Base-by-base conservation (phyloP, 2,329 filamentous ascomycete species). In the Colletotrichum chlorophyti region DNA sequence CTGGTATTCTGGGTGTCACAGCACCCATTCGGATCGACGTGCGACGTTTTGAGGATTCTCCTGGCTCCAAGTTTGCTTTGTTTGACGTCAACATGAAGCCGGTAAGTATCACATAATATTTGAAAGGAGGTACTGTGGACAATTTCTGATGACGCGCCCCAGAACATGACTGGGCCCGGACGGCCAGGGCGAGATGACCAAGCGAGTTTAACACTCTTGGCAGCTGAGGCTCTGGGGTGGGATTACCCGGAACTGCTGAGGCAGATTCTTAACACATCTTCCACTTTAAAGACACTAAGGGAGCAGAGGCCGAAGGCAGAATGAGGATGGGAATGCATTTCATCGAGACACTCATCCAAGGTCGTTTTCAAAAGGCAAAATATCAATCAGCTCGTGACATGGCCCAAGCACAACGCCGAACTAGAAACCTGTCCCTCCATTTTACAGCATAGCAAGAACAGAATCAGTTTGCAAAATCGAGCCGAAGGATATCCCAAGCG, bases 41-140 rank as follows among this genome's bases (percentile, higher is more conserved):
- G 0, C 69, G 79, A 14, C 70, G 78, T 8, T 73, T 76, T 27
- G 54, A 58, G 3, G 53, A 69, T 2, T 24, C 5, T 5, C 8
- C 32, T 5, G 67, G 67, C 0, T 70, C 67, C 0, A 66, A 67
- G 2, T 82, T 82, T 68, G 76, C 75, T 1, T 65, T 81, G 15
- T 82, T 82, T 61, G 78, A 83, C 65, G 70, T 82, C 11, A 82
- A 82, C 52, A 79, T 82, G 75, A 81, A 82, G 64, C 79, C 79
- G 14, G 76, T 79, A 65, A 69, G 75, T 69, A n/a, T 14, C 4
- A 2, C 3, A 6, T 3, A 2, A 6, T 5, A 5, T 15, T 14
- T 4, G 4, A 23, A 3, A 12, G 6, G 5, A 2, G 2, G 8
- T 24, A 40, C 12, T 3, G n/a, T 29, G 19, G 31, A 43, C 3